These are phyloP conservation scores for Pyrenula aspistea DNA, from an alignment of 495 filamentous ascomycete genomes.

Conservation along the genomic window DNA sequence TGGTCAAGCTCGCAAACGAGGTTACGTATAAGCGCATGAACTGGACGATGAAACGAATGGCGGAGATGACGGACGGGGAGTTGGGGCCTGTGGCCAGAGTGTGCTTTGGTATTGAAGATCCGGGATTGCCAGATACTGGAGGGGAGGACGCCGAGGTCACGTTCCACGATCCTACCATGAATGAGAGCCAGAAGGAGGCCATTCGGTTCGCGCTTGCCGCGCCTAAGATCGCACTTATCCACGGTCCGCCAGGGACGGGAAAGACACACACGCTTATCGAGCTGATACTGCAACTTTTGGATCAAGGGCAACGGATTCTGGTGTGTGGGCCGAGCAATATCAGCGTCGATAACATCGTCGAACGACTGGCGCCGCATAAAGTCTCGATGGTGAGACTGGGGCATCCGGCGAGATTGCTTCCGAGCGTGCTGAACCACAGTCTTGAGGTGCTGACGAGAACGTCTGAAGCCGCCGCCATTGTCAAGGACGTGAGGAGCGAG, in stretches of 20 bases:
- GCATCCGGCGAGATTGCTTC: slow-evolving; percentile 83
- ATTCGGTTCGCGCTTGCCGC: slow-evolving; percentile 79
- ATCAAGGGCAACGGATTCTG: slow-evolving; percentile 57
- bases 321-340: slow-evolving; percentile 96
- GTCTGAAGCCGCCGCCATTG: slow-evolving; percentile 78
- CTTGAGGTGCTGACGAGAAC: slow-evolving; percentile 88
- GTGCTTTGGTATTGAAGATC: slow-evolving; percentile 55
- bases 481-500: slow-evolving; percentile 81
- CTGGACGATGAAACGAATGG: slow-evolving; percentile 69
- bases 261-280: slow-evolving; percentile 98
- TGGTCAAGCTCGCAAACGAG: slow-evolving; percentile 90
- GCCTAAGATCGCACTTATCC: slow-evolving; percentile 79
- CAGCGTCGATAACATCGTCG: slow-evolving; percentile 97
- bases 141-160: slow-evolving; percentile 44
- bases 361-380: slow-evolving; percentile 70
- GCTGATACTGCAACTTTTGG: slow-evolving; percentile 76
- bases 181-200: slow-evolving; percentile 84
- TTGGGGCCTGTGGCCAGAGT: slow-evolving; percentile 68
- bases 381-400: slow-evolving; percentile 83
- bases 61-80: slow-evolving; percentile 56
- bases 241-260: slow-evolving; percentile 90
- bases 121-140: slow-evolving; percentile 31
- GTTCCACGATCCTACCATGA: slow-evolving; percentile 70
- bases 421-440: slow-evolving; percentile 77
- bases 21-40: slow-evolving; percentile 88